Evolutionary conservation across 2,329 filamentous ascomycete genomes (phyloP).

Genomic region (Raffaelea arxii): DNA sequence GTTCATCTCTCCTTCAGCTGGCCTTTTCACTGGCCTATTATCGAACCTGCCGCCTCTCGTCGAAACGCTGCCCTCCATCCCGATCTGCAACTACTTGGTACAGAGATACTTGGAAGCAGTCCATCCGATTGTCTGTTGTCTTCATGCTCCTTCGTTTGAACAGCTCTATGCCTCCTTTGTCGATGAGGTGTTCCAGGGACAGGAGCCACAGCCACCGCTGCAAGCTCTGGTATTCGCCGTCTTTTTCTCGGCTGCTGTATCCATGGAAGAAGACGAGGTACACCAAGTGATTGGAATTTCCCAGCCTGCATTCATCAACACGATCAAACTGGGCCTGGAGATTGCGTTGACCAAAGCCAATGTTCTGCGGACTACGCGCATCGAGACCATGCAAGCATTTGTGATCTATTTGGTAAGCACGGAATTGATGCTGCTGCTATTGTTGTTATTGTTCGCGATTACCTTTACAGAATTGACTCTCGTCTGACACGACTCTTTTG

Average conservation of each 20-base stretch:
- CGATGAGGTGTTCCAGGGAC: background rate
- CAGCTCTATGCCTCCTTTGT: background rate
- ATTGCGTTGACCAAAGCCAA: slow-evolving; percentile 58
- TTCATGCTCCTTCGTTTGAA: background rate
- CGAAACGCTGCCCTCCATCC: too few relatives aligned
- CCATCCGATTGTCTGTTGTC: background rate
- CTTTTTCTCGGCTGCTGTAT: background rate
- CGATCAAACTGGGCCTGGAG: slow-evolving; percentile 57
- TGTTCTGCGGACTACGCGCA: slow-evolving; percentile 57
- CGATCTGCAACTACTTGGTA: background rate
- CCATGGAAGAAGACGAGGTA: background rate
- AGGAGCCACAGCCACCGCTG: background rate
- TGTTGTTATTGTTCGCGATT: too few relatives aligned
- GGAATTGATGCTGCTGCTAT: too few relatives aligned
- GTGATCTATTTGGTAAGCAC: slow-evolving; percentile 63
- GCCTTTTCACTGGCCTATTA: too few relatives aligned
- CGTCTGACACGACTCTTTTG: too few relatives aligned
- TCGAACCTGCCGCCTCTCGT: too few relatives aligned
- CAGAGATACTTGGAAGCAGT: background rate
- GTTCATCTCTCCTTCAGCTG: too few relatives aligned
- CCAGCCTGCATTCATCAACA: slow-evolving; percentile 49
- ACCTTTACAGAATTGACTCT: too few relatives aligned
- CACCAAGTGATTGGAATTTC: slow-evolving; percentile 18
- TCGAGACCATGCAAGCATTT: slow-evolving; percentile 69
- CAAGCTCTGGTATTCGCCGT: background rate